Base-by-base conservation (phyloP, 2,329 filamentous ascomycete species). In the Aspergillus sp. region DNA sequence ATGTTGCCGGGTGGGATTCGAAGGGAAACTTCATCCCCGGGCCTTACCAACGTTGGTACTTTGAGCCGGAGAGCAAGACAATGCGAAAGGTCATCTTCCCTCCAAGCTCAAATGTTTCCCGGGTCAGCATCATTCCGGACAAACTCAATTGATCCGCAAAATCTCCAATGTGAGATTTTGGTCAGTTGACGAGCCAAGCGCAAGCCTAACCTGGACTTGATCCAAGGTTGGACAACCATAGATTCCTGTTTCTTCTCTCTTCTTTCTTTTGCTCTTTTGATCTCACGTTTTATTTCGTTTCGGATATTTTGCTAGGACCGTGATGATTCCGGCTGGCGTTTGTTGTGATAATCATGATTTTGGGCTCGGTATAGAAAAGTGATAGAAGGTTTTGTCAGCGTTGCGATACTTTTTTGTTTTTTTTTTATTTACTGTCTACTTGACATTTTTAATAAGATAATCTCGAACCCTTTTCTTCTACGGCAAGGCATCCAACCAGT, bases 1-100 rank as follows among this genome's bases (percentile, higher is more conserved):
- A 79, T 78, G 78, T 82, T 38, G 73, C 78, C 39, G 79, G 77
- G 59, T 81, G 79, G 78, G 78, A 81, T 62, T 69, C 74, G 20
- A 68, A 79, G 41, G 79, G 78, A 53, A 73, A 70, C n/a, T 82
- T 82, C 66, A 76, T 81, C 43, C 78, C 78, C 4, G 79, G 79
- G 1, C 79, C 78, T 4, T 81, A 81, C 63, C 76, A 78, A 53
- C 76, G 79, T 47, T 82, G 79, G 79, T 75, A 72, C 59, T 69
- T 78, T 45, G 79, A 81, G 57, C 58, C 71, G 36, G 69, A 73
- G 51, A 75, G 73, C 42, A 61, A 62, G 38, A 70, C 67, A 13
- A 73, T 76, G 72, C 68, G 63, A 20, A 72, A 68, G 18, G 65
- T 68, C 43, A 63, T 67, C 30, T 68, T 70, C n/a, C 66, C 70